Base-by-base conservation (phyloP, 805 yeast genomes). In the Jamesozyma rosinii region DNA sequence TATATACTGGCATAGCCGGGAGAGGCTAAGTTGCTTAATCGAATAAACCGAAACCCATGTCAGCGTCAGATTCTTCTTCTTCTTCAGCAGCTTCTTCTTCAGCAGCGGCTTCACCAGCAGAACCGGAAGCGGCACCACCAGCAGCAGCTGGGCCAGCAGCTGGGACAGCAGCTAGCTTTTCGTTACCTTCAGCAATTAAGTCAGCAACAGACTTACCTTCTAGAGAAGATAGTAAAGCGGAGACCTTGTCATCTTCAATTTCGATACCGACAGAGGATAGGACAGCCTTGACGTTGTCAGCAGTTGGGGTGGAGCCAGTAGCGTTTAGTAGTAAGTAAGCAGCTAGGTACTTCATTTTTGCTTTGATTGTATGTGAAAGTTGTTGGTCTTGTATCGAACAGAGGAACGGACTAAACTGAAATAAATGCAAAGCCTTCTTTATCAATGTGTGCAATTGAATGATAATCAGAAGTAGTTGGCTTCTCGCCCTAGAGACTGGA, bases 261-360 rank as follows among this genome's bases (percentile, higher is more conserved):
- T 92, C 98, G 61, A 86, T 81, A 72, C 97, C 97, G 64, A 90
- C 97, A 47, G 97, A 75, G 68, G 85, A 83, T 68, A 92, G 81
- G 65, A 92, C 83, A 60, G 82, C 64, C 73, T 85, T 75, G 78
- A 92, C 78, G 72, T 87, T 90, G 66, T 83, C 80, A 62, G 95
- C 94, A 60, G 95, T 76, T 74, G 98, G 97, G 64, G 92, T 67
- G 69, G 88, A 70, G 71, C 97, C 98, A 74, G 95, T 95, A 71
- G 92, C 88, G 76, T 83, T 88, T 74, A 92, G 81, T 76, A 90
- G 83, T 74, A 92, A 83, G 80, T 92, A 92, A 74, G 98, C 97
- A 76, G 98, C 98, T 76, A 92, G 83, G 82, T 90, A 90, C 85
- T 88, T 92, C 97, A 88, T 77, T 68, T 47, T 49, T 42, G 3